phyloP scores from a whole-genome alignment of 2,329 filamentous ascomycete species.

The Metarhizium guizhouense region DNA sequence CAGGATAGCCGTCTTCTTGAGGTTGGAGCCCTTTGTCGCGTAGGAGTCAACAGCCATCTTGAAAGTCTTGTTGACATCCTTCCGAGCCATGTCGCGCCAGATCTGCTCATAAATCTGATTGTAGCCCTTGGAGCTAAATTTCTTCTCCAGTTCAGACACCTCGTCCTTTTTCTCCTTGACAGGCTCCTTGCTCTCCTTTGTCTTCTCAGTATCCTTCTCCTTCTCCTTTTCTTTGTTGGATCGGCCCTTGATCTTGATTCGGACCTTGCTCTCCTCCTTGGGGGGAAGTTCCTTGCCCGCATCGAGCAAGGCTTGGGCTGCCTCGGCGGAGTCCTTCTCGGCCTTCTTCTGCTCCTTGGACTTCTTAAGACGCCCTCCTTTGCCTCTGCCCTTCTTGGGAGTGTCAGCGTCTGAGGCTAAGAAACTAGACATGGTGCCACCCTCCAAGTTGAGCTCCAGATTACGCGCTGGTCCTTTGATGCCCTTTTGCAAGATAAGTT shows the following conservation, averaged over 20 bases:
- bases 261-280: conserved; percentile 51
- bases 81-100: conserved; percentile 87
- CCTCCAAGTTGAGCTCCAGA: conserved; percentile 73
- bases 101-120: conserved; percentile 97
- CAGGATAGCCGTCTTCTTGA: conserved; percentile 93
- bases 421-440: conserved; percentile 79
- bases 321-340: conserved; percentile 76
- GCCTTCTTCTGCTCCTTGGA: conserved; percentile 79
- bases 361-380: conserved; percentile 72
- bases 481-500: conserved; percentile 76
- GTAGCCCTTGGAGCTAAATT: conserved; percentile 83
- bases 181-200: conserved; percentile 31
- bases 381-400: conserved; percentile 44
- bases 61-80: conserved; percentile 87
- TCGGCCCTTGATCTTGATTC: conserved; percentile 53
- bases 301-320: conserved; percentile 76
- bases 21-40: conserved; percentile 82
- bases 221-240: conserved; percentile 36
- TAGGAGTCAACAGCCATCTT: conserved; percentile 82
- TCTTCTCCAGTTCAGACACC: conserved; percentile 46
- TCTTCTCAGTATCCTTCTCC: conserved; percentile 32
- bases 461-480: conserved; percentile 67
- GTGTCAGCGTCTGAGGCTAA: conserved; percentile 54
- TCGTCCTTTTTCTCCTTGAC: conserved; percentile 45
- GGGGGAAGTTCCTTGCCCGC: conserved; percentile 61